Conservation (phyloP, 129 eudicot genomes). For the Pseudognaphalium luteoalbum region DNA sequence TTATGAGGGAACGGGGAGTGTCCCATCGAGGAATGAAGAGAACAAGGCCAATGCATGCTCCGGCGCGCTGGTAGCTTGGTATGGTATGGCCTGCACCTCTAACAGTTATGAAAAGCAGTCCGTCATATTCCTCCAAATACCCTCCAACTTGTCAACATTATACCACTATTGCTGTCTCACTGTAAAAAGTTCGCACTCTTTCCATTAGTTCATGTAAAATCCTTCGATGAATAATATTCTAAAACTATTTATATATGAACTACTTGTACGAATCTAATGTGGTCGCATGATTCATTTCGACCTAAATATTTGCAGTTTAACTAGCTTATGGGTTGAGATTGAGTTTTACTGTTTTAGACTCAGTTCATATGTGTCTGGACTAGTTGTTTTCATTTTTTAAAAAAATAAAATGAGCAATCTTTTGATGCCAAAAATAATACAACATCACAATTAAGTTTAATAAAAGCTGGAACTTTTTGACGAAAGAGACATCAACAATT, state of each 20-base stretch:
- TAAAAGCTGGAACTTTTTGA: background rate
- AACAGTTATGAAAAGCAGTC: background rate
- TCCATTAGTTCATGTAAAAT: too few species aligned
- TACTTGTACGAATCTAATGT: background rate
- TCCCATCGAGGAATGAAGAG: background rate
- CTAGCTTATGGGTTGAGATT: background rate
- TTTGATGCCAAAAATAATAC: background rate
- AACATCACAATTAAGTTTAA: background rate
- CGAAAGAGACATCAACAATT: constrained; percentile 9
- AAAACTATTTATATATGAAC: constrained; percentile 8
- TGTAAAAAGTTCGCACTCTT: constrained; percentile 10
- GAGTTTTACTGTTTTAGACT: background rate
- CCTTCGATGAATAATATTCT: background rate
- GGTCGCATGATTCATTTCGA: background rate
- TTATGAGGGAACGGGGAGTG: background rate
- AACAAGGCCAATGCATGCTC: background rate
- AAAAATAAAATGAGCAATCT: background rate
- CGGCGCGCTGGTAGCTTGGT: background rate
- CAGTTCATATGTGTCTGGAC: background rate
- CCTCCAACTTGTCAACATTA: background rate
- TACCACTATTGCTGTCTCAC: background rate
- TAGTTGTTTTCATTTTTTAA: background rate
- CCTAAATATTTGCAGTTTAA: background rate
- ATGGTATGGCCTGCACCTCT: background rate
- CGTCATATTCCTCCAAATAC: background rate